Conservation (phyloP, 148 eudicot species). For the Amaranthus hypochondriacus region DNA sequence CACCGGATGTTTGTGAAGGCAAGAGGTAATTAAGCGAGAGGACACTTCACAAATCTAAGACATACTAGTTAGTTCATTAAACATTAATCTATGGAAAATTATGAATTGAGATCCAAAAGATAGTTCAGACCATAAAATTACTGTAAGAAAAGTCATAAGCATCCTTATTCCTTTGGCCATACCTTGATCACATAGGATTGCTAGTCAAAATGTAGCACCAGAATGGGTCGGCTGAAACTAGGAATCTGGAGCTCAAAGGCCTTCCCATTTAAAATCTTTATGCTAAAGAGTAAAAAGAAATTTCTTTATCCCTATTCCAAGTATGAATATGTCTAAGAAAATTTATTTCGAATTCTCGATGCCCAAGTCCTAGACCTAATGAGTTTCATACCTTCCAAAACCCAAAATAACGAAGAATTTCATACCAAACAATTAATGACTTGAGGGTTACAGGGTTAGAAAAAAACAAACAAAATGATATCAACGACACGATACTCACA, state of each 20-base stretch:
- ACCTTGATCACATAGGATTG: neutral
- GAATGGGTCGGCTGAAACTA: no score
- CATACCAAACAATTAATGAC: neutral
- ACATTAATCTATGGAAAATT: neutral
- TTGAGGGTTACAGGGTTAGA: neutral
- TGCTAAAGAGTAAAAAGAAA: no score
- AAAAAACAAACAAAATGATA: no score
- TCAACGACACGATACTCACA: no score
- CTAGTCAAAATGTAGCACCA: neutral
- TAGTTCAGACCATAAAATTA: neutral
- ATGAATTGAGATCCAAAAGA: neutral
- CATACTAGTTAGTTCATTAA: neutral
- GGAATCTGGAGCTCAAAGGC: no score
- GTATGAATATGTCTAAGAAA: neutral
- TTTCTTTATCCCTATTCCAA: no score
- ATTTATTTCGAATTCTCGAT: neutral
- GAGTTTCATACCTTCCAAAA: neutral
- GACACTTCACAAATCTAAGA: neutral
- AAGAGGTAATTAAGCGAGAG: neutral
- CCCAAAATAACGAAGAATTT: neutral
- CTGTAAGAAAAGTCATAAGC: neutral
- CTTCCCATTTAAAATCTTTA: no score
- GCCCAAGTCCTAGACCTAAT: no score
- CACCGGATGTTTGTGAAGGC: neutral
- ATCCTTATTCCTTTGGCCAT: neutral